Percentiles rank a stretch among this genome's conserved stretches.
phyloP scores from a whole-genome alignment of 2,329 filamentous ascomycete species.

The Pezicula rhizophila region DNA sequence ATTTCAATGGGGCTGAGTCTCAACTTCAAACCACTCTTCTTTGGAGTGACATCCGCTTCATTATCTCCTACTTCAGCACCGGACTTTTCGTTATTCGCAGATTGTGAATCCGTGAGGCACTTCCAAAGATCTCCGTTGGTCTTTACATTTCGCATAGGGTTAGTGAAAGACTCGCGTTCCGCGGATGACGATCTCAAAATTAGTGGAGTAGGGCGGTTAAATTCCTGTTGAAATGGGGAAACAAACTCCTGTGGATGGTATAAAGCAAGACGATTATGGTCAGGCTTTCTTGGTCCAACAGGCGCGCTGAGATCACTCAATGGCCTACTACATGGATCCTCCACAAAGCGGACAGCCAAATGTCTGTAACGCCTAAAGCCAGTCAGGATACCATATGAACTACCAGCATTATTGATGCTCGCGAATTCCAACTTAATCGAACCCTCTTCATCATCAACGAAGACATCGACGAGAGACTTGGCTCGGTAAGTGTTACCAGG shows the following conservation, averaged over 20 bases:
- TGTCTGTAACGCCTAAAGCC: slow-evolving; percentile 7
- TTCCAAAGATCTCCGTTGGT: not conserved
- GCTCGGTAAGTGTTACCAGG: slow-evolving; percentile 5
- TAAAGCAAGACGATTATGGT: slow-evolving; percentile 4
- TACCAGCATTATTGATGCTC: slow-evolving; percentile 11
- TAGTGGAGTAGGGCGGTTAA: too few species aligned
- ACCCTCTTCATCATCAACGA: slow-evolving; percentile 11
- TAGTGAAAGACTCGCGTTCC: too few species aligned
- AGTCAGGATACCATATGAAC: slow-evolving; percentile 11
- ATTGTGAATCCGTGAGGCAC: not conserved
- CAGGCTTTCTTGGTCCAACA: slow-evolving; percentile 4
- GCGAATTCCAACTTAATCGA: slow-evolving; percentile 20
- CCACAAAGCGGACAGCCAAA: slow-evolving; percentile 10
- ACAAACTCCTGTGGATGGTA: too few species aligned
- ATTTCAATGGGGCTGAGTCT: slow-evolving; percentile 6
- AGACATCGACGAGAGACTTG: slow-evolving; percentile 13
- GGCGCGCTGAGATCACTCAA: slow-evolving; percentile 12
- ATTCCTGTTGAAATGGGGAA: too few species aligned
- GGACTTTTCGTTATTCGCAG: slow-evolving; percentile 7
- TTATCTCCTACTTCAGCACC: slow-evolving; percentile 5
- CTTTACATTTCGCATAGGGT: too few species aligned
- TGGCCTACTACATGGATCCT: slow-evolving; percentile 19
- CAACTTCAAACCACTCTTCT: too few species aligned
- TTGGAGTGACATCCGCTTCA: too few species aligned
- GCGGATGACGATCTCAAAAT: too few species aligned